Evolutionary conservation across 1,284 basidiomycete genomes (phyloP).

Genomic region (Serendipita sp.): DNA sequence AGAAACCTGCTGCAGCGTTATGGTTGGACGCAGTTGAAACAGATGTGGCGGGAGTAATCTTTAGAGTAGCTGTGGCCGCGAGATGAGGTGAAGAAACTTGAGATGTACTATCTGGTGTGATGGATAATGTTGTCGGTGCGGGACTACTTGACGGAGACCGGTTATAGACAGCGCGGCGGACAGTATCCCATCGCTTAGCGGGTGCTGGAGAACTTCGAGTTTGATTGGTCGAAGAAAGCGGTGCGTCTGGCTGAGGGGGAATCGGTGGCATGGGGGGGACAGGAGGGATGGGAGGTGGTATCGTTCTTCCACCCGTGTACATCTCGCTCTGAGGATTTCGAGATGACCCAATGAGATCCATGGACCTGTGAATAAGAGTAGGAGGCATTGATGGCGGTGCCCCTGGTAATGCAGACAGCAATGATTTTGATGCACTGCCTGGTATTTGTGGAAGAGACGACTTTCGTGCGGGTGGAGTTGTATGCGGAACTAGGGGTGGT

Average conservation of each 20-base stretch:
- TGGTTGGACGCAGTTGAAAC: background rate
- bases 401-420: background rate
- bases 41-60: background rate
- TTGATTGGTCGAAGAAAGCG: no score
- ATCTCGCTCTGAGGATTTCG: no score
- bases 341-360: no score
- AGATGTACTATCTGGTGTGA: background rate
- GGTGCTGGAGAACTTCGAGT: no score
- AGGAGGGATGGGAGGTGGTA: background rate
- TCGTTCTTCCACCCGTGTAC: background rate
- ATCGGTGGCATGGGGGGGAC: background rate
- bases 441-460: background rate
- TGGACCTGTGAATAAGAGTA: background rate
- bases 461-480: background rate
- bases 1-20: background rate
- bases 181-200: background rate
- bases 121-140: background rate
- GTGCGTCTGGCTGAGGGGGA: background rate
- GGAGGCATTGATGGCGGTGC: background rate
- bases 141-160: background rate
- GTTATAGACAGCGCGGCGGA: background rate
- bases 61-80: background rate
- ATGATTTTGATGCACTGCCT: background rate
- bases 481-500: no score
- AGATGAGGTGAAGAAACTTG: background rate